phyloP scores from a whole-genome alignment of 2,329 filamentous ascomycete species.

The Emergomyces africanus region DNA sequence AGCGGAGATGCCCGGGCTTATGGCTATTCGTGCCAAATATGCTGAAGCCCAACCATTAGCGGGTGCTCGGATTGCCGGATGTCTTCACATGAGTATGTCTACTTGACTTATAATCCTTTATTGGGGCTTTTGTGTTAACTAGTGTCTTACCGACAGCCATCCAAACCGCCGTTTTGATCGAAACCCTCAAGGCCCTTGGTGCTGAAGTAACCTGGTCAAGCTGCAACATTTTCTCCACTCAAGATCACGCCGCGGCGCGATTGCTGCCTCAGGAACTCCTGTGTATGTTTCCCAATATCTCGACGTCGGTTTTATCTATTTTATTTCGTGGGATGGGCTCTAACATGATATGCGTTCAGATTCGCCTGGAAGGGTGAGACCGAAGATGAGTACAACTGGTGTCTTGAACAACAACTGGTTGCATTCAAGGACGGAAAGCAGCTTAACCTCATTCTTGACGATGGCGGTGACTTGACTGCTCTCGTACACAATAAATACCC shows the following conservation, averaged over 20 bases:
- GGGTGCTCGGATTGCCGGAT: conserved; percentile 92
- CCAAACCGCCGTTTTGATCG: conserved; percentile 98
- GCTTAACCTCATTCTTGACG: conserved; percentile 98
- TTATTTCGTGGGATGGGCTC: background rate
- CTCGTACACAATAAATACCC: conserved; percentile 98
- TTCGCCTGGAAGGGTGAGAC: conserved; percentile 84
- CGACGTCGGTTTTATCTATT: background rate
- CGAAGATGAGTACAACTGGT: conserved; percentile 99
- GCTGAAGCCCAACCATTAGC: conserved; percentile 83
- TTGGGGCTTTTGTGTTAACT: conserved; percentile 10
- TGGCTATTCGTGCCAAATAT: conserved; percentile 89
- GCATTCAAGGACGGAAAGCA: conserved; percentile 95
- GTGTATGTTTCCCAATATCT: conserved; percentile 40
- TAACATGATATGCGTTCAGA: conserved; percentile 17
- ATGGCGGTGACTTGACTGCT: conserved; percentile 92
- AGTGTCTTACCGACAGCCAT: conserved; percentile 46
- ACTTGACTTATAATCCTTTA: conserved; percentile 7
- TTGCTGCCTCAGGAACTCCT: conserved; percentile 83
- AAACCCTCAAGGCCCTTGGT: conserved; percentile 88
- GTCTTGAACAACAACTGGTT: conserved; percentile 91
- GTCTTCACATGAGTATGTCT: conserved; percentile 82
- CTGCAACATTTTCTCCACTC: conserved; percentile 99
- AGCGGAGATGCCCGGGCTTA: conserved; percentile 93
- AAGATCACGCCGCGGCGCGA: conserved; percentile 98
- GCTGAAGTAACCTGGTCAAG: conserved; percentile 98